phyloP scores from a whole-genome alignment of 345 rosid species.

The Linum tenue region DNA sequence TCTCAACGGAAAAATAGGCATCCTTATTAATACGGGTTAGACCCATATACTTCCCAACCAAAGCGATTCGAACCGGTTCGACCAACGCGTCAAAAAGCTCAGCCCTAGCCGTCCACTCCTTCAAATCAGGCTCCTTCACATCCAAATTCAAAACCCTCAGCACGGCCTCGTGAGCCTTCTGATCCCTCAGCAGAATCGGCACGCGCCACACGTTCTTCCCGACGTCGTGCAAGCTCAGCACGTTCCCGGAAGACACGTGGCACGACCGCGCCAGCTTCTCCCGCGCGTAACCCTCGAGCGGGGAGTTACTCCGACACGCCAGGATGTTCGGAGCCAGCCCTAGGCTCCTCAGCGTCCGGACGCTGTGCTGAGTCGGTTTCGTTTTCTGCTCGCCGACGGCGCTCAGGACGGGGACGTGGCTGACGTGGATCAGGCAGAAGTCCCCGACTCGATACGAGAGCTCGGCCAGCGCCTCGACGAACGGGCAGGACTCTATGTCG shows the following conservation, averaged over 20 bases:
- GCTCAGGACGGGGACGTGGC: constrained; percentile 90
- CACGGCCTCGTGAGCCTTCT: constrained; percentile 89
- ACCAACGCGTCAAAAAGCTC: constrained; percentile 50
- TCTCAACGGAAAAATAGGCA: constrained; percentile 75
- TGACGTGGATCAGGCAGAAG: constrained; percentile 93
- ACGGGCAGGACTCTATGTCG: constrained; percentile 96
- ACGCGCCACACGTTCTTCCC: too few relatives aligned
- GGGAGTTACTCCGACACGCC: constrained; percentile 69
- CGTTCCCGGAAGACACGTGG: too few relatives aligned
- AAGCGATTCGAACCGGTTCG: constrained; percentile 75
- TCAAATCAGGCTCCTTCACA: constrained; percentile 48
- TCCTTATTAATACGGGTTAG: constrained; percentile 36
- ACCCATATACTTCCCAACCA: constrained; percentile 92
- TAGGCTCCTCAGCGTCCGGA: constrained; percentile 68
- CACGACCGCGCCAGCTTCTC: too few relatives aligned
- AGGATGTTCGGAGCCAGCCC: constrained; percentile 81
- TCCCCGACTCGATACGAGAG: constrained; percentile 86
- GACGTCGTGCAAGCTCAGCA: too few relatives aligned
- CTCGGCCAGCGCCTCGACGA: constrained; percentile 90
- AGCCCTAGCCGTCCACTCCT: constrained; percentile 69
- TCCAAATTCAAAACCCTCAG: constrained; percentile 42
- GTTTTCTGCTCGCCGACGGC: constrained; percentile 99
- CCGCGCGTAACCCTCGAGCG: too few relatives aligned
- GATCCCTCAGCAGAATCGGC: constrained; percentile 43
- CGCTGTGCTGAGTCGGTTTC: constrained; percentile 97